These are phyloP conservation scores for Talaromyces sp. DNA, from an alignment of 2,329 filamentous ascomycete species.

Conservation along the genomic window DNA sequence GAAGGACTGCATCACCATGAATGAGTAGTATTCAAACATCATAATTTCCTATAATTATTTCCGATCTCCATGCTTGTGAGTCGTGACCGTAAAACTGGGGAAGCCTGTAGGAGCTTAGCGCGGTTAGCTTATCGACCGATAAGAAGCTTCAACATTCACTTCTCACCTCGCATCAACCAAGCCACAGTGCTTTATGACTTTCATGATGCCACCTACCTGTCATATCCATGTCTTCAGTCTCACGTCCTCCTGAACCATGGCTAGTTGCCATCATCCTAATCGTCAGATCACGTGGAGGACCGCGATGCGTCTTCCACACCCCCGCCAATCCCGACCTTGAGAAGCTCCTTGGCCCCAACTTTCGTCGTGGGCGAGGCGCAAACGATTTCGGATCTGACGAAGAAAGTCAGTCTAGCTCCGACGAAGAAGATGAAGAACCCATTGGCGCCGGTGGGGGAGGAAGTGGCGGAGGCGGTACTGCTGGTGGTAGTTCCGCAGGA, in stretches of 20 bases:
- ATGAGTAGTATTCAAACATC: neutral
- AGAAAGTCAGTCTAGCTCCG: constrained; percentile 37
- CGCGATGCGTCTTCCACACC: constrained; percentile 82
- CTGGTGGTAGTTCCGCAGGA: constrained; percentile 20
- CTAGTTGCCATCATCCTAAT: constrained; percentile 70
- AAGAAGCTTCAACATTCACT: neutral
- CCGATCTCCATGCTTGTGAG: neutral
- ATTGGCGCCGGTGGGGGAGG: constrained; percentile 18
- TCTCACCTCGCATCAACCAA: neutral
- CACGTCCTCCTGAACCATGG: constrained; percentile 51
- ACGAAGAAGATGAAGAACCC: constrained; percentile 39
- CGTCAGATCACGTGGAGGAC: constrained; percentile 71
- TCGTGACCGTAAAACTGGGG: neutral
- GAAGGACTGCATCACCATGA: neutral
- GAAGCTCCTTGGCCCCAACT: constrained; percentile 34
- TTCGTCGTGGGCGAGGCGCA: constrained; percentile 34
- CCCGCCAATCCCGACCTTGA: constrained; percentile 56
- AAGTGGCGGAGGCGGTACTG: neutral
- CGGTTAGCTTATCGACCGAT: neutral
- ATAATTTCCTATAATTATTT: neutral
- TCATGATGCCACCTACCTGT: constrained; percentile 3
- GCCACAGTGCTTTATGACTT: constrained; percentile 1
- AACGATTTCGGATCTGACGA: constrained; percentile 41
- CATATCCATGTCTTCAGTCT: constrained; percentile 43
- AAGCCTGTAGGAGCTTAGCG: neutral